These are phyloP conservation scores for Apiospora saccharicola DNA, from an alignment of 2,329 filamentous ascomycete species.

Conservation along the genomic window DNA sequence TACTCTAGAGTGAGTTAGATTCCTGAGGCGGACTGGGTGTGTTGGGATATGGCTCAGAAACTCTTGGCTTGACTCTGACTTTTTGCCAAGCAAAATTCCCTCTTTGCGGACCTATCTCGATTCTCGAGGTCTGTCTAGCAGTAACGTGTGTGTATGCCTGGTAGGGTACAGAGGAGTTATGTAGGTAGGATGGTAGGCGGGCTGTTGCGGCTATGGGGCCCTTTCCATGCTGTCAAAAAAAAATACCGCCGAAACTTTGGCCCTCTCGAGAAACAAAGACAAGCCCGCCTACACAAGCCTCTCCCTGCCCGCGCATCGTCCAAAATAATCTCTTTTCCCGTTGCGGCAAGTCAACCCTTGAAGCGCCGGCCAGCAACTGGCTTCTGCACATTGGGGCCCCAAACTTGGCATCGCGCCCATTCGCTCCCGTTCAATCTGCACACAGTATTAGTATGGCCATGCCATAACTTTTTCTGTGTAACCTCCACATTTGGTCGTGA, in stretches of 20 bases:
- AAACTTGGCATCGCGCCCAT: slow-evolving; percentile 21
- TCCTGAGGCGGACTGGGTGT: neutral
- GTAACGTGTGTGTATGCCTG: neutral
- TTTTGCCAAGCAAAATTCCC: slow-evolving; percentile 13
- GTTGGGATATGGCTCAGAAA: slow-evolving; percentile 7
- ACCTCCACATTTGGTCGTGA: slow-evolving; percentile 9
- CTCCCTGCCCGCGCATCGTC: slow-evolving; percentile 6
- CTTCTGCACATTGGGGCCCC: slow-evolving; percentile 18
- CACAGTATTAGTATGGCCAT: neutral
- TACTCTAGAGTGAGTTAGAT: neutral
- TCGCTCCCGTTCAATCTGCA: slow-evolving; percentile 16
- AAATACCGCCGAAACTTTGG: slow-evolving; percentile 21
- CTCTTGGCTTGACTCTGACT: slow-evolving; percentile 16
- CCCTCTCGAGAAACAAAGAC: slow-evolving; percentile 4
- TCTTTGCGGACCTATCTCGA: slow-evolving; percentile 8
- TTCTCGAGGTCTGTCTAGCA: neutral
- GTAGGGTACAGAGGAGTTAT: neutral
- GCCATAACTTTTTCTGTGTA: slow-evolving; percentile 7
- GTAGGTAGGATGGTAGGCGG: neutral
- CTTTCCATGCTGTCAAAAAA: neutral
- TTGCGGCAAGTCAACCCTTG: slow-evolving; percentile 16
- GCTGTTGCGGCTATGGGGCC: slow-evolving; percentile 5
- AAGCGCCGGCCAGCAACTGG: slow-evolving; percentile 7
- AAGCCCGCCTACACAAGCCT: neutral
- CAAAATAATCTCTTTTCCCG: slow-evolving; percentile 16